Conservation (phyloP, 306 rosid genomes). For the Canavalia gladiata region DNA sequence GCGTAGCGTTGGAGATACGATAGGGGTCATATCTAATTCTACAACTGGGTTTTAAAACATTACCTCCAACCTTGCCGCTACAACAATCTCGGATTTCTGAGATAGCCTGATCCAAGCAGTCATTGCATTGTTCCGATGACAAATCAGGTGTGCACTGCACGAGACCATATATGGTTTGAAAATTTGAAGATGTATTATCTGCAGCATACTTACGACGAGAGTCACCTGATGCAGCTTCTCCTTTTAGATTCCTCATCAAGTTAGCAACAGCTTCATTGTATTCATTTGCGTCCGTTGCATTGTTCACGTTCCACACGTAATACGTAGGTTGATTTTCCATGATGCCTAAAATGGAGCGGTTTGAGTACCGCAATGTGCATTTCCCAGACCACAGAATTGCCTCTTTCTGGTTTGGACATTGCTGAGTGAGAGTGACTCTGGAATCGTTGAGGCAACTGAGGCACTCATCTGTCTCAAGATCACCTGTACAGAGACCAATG, state of each 20-base stretch:
- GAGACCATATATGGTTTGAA: constrained; percentile 40
- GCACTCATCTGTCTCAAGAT: constrained; percentile 35
- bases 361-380: constrained; percentile 56
- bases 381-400: constrained; percentile 47
- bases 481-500: constrained; percentile 56
- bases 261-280: neutral
- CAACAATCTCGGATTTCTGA: neutral
- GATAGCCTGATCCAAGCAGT: constrained; percentile 26
- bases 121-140: neutral
- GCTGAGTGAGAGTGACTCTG: constrained; percentile 5
- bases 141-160: constrained; percentile 61
- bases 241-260: neutral
- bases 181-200: neutral
- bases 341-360: constrained; percentile 27
- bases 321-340: constrained; percentile 16
- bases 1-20: neutral
- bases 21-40: neutral
- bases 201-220: constrained; percentile 44
- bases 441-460: constrained; percentile 51
- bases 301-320: too few species aligned
- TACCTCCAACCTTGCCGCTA: neutral
- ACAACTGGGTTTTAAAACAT: neutral
- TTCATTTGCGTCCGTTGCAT: neutral
- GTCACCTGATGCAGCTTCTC: constrained; percentile 28
- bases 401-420: constrained; percentile 57